Evolutionary conservation across 2,329 filamentous ascomycete species (phyloP).

Genomic region (Fonsecaea multimorphosa): DNA sequence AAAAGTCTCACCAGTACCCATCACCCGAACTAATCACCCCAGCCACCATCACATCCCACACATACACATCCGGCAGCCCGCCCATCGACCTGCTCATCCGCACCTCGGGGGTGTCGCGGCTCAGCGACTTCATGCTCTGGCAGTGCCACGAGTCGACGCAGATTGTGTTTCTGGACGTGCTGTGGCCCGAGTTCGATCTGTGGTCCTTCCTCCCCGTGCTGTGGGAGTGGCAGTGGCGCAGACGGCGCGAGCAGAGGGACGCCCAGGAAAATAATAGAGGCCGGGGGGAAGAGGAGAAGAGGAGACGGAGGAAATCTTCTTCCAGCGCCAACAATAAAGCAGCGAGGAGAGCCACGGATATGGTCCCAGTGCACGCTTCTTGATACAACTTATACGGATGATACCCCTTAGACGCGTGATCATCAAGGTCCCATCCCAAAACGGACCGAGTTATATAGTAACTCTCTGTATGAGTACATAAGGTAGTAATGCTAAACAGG

Average conservation of each 20-base stretch:
- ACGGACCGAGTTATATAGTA: too few species aligned
- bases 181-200: constrained; percentile 96
- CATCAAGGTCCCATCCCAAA: too few species aligned
- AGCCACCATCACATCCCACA: constrained; percentile 80
- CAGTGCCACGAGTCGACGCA: constrained; percentile 93
- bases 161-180: constrained; percentile 86
- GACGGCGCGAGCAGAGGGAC: constrained; percentile 42
- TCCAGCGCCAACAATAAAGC: background rate
- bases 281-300: background rate
- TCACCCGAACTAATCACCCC: constrained; percentile 88
- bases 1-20: constrained; percentile 54
- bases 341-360: background rate
- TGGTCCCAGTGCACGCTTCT: background rate
- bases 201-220: constrained; percentile 92
- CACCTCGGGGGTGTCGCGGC: constrained; percentile 87
- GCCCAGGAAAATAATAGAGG: background rate
- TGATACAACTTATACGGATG: background rate
- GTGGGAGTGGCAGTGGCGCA: constrained; percentile 80
- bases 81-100: constrained; percentile 89
- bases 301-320: background rate
- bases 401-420: background rate
- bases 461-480: too few species aligned
- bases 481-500: too few species aligned
- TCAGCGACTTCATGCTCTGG: constrained; percentile 99
- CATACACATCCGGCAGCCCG: constrained; percentile 84